phyloP scores from a whole-genome alignment of 2,329 filamentous ascomycete species.

The Lasiodiplodia citricola region DNA sequence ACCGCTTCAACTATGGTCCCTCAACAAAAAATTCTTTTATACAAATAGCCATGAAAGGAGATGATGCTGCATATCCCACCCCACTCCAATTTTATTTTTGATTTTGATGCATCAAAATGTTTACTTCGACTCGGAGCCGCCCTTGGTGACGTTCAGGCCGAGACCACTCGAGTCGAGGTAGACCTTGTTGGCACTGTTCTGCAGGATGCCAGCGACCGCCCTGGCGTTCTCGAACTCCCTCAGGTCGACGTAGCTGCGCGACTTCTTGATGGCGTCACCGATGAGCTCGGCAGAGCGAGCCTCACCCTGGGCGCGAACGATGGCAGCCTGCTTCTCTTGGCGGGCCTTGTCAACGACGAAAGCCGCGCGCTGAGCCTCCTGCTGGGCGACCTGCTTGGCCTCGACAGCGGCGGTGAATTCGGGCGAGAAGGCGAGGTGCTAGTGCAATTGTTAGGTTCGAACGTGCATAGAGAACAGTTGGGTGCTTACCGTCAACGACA shows the following conservation, averaged over 20 bases:
- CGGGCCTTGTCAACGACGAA: slow-evolving; percentile 99
- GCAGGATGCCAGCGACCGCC: slow-evolving; percentile 83
- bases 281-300: slow-evolving; percentile 97
- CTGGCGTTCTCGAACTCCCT: slow-evolving; percentile 98
- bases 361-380: slow-evolving; percentile 95
- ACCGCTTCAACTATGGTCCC: not conserved
- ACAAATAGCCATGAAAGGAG: slow-evolving; percentile 22
- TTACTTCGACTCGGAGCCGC: slow-evolving; percentile 38
- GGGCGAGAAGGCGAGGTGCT: slow-evolving; percentile 72
- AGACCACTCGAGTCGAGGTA: slow-evolving; percentile 90
- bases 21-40: slow-evolving; percentile 2
- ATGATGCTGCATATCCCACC: slow-evolving; percentile 1
- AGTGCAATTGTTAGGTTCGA: slow-evolving; percentile 28
- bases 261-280: slow-evolving; percentile 99
- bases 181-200: slow-evolving; percentile 91
- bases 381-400: slow-evolving; percentile 74
- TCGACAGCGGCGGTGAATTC: slow-evolving; percentile 73
- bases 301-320: slow-evolving; percentile 98
- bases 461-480: slow-evolving; percentile 32
- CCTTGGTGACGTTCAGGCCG: slow-evolving; percentile 78
- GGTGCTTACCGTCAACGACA: slow-evolving; percentile 82
- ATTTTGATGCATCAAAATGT: too few species aligned
- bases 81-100: slow-evolving; percentile 1
- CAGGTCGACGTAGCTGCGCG: slow-evolving; percentile 92
- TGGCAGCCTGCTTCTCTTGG: slow-evolving; percentile 99